Base-by-base conservation (phyloP, 2,329 filamentous ascomycete genomes). In the Penicillium sp. region DNA sequence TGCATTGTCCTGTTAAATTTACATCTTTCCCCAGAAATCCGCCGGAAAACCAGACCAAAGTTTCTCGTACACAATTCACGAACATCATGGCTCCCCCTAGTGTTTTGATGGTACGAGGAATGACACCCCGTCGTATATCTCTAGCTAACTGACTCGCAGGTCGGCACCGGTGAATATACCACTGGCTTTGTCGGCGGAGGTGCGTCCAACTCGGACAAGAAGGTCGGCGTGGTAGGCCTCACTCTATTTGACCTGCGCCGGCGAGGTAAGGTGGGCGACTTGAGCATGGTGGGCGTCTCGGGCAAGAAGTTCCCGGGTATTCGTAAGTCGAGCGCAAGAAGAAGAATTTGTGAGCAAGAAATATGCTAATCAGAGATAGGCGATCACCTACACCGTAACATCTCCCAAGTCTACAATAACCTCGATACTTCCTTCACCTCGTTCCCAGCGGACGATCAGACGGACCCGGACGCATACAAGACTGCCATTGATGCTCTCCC, bases 121-220 rank as follows among this genome's bases (percentile, higher is more conserved):
- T 29, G 11, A 9, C 35, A 30, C 30, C 41, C 28, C 31, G 10
- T 18, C 42, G 40, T 19, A 34, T 31, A 42, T 35, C 12, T 2
- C 35, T 41, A 53, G 35, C 46, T 56, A 31, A 58, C 33, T 13
- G 11, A 42, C 25, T 19, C 14, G 13, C 53, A 85, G 87, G 82
- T 95, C 51, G 91, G 91, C 57, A 95, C 91, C 10, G 92, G 91
- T 64, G 91, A 96, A 79, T 96, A 96, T 79, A 96, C 92, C 63
- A 96, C 92, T 36, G 91, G 91, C 50, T 96, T 93, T 62, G 90
- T 95, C 49, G 89, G 88, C 50, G 85, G 84, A 53, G 87, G 86
- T 52, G 86, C 84, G 43, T 95, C 89, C 3, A 85, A 81, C 10
- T 95, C 89, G 41, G 92, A 96, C 78, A 96, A 96, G 77, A 96